phyloP scores from a whole-genome alignment of 2,329 filamentous ascomycete species.

The Rachicladosporium sp. region DNA sequence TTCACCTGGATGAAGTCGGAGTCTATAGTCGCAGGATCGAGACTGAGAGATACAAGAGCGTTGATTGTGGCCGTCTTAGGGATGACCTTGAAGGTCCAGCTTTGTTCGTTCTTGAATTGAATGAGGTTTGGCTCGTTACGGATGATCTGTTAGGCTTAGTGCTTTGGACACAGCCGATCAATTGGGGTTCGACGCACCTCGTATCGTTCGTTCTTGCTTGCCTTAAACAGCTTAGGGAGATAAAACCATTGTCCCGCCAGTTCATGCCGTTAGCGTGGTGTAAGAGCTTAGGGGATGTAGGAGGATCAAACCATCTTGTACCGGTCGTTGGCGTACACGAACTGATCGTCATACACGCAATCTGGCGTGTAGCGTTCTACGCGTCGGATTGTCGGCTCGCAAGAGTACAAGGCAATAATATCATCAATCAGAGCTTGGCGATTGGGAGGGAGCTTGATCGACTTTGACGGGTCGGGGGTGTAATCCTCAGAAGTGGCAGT shows the following conservation, averaged over 20 bases:
- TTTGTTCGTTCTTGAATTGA: slow-evolving; percentile 44
- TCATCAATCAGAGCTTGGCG: slow-evolving; percentile 42
- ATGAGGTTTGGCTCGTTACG: slow-evolving; percentile 42
- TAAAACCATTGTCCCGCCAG: slow-evolving; percentile 31
- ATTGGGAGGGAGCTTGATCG: slow-evolving; percentile 30
- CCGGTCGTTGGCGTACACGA: slow-evolving; percentile 46
- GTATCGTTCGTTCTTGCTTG: slow-evolving; percentile 38
- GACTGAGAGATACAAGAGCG: slow-evolving; percentile 39
- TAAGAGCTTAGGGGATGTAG: too few species aligned
- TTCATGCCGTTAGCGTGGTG: too few species aligned
- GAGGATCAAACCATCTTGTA: slow-evolving; percentile 42
- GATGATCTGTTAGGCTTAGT: slow-evolving; percentile 26
- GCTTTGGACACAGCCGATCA: too few species aligned
- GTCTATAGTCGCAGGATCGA: slow-evolving; percentile 41
- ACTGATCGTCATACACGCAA: slow-evolving; percentile 48
- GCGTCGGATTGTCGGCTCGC: slow-evolving; percentile 40
- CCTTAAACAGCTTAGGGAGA: slow-evolving; percentile 44
- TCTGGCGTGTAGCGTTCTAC: slow-evolving; percentile 44
- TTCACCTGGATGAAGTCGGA: slow-evolving; percentile 45
- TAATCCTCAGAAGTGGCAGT: slow-evolving; percentile 39
- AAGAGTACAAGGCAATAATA: slow-evolving; percentile 45
- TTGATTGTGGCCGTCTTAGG: slow-evolving; percentile 46
- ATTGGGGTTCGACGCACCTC: too few species aligned
- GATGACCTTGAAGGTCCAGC: slow-evolving; percentile 43
- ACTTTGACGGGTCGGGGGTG: slow-evolving; percentile 39